These are phyloP conservation scores for Cicer yamashitae DNA, from an alignment of 306 rosid species.

Conservation along the genomic window DNA sequence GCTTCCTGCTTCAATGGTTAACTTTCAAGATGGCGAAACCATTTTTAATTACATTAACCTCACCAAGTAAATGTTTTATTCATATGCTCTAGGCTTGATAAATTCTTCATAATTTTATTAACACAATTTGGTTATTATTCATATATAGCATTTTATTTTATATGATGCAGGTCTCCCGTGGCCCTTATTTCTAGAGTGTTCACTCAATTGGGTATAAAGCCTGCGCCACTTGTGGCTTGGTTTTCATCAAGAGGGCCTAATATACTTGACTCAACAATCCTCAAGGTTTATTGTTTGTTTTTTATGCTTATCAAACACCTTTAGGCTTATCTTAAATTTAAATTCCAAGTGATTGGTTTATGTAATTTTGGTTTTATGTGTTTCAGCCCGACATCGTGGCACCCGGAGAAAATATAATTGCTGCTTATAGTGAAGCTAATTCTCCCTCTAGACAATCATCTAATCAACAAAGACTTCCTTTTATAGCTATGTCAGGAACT, in stretches of 20 bases:
- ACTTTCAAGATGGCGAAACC: slow-evolving; percentile 45
- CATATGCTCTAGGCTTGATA: background rate
- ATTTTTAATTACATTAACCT: slow-evolving; percentile 54
- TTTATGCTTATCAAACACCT: background rate
- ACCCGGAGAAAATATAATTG: slow-evolving; percentile 59
- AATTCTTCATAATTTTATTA: too few relatives aligned
- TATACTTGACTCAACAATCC: slow-evolving; percentile 48
- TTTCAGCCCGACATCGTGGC: slow-evolving; percentile 56
- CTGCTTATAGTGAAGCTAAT: slow-evolving; percentile 40
- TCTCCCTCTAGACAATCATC: background rate
- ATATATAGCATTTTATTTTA: background rate
- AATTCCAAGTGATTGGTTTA: background rate
- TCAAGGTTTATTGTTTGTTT: slow-evolving; percentile 58
- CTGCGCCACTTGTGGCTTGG: slow-evolving; percentile 64
- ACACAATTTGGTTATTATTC: background rate
- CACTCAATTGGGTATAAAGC: slow-evolving; percentile 50
- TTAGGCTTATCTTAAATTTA: background rate
- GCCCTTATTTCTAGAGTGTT: slow-evolving; percentile 53
- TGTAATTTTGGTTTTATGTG: background rate
- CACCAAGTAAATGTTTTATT: slow-evolving; percentile 52
- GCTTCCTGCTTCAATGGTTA: slow-evolving; percentile 61
- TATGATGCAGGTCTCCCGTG: slow-evolving; percentile 51
- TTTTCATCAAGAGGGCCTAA: slow-evolving; percentile 87
- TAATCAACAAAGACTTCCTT: slow-evolving; percentile 39
- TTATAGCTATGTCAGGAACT: slow-evolving; percentile 10